phyloP scores from a whole-genome alignment of 2,329 filamentous ascomycete species.

The Rasamsonia emersonii region DNA sequence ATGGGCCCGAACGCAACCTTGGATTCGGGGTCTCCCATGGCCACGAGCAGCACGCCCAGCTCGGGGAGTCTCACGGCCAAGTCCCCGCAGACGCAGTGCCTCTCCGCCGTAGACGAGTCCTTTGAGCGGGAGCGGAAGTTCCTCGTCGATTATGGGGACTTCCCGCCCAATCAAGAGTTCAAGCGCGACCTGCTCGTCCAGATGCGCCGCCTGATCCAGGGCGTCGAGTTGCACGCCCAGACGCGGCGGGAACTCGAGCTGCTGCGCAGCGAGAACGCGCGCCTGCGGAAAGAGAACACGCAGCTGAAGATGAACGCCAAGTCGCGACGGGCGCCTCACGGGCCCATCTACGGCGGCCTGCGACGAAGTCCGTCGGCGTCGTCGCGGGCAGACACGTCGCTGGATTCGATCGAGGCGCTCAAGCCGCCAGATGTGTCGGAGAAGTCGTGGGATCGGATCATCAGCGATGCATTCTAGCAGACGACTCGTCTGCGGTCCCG shows the following conservation, averaged over 20 bases:
- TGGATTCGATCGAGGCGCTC: slow-evolving; percentile 1
- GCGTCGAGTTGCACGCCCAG: slow-evolving; percentile 14
- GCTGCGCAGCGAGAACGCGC: slow-evolving; percentile 16
- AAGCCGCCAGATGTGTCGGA: slow-evolving; percentile 5
- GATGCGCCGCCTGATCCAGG: slow-evolving; percentile 15
- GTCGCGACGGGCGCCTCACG: slow-evolving; percentile 4
- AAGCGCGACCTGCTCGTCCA: slow-evolving; percentile 14
- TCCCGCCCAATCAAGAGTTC: slow-evolving; percentile 9
- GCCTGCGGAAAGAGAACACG: slow-evolving; percentile 16
- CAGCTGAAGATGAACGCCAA: slow-evolving; percentile 14
- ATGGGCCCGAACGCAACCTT: neutral
- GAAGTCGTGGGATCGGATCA: slow-evolving; percentile 10
- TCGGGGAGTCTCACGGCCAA: too few species aligned
- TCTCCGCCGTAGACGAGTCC: too few species aligned
- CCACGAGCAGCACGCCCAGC: slow-evolving; percentile 1
- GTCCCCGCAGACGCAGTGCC: too few species aligned
- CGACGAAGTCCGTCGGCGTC: slow-evolving; percentile 2
- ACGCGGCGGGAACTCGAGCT: slow-evolving; percentile 12
- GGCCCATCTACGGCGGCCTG: slow-evolving; percentile 2
- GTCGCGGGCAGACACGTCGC: neutral
- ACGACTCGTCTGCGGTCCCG: too few species aligned
- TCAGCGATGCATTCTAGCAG: slow-evolving; percentile 8
- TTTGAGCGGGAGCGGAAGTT: slow-evolving; percentile 10
- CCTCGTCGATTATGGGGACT: slow-evolving; percentile 8
- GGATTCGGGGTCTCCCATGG: slow-evolving; percentile 1